Evolutionary conservation across 371 early-diverging fungal species (phyloP).

Genomic region (Rhizopus sp.): DNA sequence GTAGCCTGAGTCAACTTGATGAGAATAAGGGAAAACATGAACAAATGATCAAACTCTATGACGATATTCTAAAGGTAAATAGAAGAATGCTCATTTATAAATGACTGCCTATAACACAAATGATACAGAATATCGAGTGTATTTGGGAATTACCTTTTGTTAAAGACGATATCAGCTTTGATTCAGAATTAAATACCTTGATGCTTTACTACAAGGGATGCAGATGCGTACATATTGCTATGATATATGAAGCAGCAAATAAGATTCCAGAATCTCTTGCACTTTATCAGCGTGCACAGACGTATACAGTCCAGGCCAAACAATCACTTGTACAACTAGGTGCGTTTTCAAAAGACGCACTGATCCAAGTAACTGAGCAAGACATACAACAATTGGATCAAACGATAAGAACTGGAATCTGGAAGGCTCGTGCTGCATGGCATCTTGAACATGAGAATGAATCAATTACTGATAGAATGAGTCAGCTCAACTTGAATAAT

Average conservation of each 20-base stretch:
- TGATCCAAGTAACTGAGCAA: slow-evolving; percentile 42
- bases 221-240: slow-evolving; percentile 57
- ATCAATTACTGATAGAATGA: slow-evolving; percentile 42
- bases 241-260: slow-evolving; percentile 47
- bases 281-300: slow-evolving; percentile 64
- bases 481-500: slow-evolving; percentile 43
- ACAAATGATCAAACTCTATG: slow-evolving; percentile 68
- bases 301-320: slow-evolving; percentile 55
- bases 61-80: slow-evolving; percentile 66
- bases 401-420: slow-evolving; percentile 51
- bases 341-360: slow-evolving; percentile 31
- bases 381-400: slow-evolving; percentile 51
- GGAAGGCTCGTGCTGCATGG: slow-evolving; percentile 64
- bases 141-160: slow-evolving; percentile 58
- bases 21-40: slow-evolving; percentile 51
- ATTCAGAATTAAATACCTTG: slow-evolving; percentile 55
- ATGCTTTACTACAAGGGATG: slow-evolving; percentile 49
- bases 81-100: neutral
- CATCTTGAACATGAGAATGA: slow-evolving; percentile 42
- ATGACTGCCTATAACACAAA: neutral
- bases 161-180: slow-evolving; percentile 51
- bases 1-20: slow-evolving; percentile 51
- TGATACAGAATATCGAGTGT: slow-evolving; percentile 49
- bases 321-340: slow-evolving; percentile 38
- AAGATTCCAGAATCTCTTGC: slow-evolving; percentile 61